phyloP scores from a whole-genome alignment of 495 filamentous ascomycete species.

The Xylaria longipes region DNA sequence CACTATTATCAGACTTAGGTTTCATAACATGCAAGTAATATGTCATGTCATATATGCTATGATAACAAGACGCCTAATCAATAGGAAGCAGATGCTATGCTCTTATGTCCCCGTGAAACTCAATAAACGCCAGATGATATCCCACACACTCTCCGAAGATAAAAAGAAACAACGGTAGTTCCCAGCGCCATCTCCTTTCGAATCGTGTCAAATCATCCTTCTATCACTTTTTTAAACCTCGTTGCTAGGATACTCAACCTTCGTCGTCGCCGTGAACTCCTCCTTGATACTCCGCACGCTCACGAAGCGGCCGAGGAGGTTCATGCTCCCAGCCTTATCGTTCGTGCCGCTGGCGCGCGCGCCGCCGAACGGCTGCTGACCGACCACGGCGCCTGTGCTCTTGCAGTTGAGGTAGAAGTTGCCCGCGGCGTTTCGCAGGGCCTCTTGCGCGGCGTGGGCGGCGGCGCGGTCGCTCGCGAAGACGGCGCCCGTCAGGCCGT shows the following conservation, averaged over 20 bases:
- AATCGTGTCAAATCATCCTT: not conserved
- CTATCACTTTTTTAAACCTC: conserved; percentile 43
- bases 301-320: conserved; percentile 78
- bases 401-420: conserved; percentile 97
- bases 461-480: conserved; percentile 77
- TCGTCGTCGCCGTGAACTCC: conserved; percentile 74
- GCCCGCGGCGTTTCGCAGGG: conserved; percentile 76
- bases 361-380: conserved; percentile 91
- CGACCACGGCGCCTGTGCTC: conserved; percentile 89
- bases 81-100: conserved; percentile 1
- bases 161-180: not conserved
- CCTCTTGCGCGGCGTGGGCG: conserved; percentile 71
- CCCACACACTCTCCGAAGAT: not conserved
- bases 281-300: conserved; percentile 88
- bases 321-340: conserved; percentile 86
- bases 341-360: conserved; percentile 87
- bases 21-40: not conserved
- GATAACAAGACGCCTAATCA: conserved; percentile 3
- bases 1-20: not conserved
- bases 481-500: conserved; percentile 80
- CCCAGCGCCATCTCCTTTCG: not conserved
- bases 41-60: not conserved
- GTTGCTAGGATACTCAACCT: conserved; percentile 85
- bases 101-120: not conserved
- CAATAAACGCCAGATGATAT: conserved; percentile 9